Base-by-base conservation (phyloP, 2,329 filamentous ascomycete species). In the Sclerotinia nivalis region DNA sequence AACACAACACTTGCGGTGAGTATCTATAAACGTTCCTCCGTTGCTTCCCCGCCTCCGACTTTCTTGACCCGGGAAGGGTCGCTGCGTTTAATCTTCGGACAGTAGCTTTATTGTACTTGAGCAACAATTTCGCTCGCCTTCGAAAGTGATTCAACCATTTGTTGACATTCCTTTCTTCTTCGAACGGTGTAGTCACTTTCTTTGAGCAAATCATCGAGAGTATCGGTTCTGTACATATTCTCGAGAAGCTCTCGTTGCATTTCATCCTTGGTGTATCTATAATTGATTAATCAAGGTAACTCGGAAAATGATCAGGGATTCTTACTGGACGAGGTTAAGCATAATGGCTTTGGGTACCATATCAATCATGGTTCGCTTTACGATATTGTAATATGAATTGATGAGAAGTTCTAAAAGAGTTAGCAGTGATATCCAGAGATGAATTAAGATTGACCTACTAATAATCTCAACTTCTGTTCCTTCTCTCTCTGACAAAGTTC, bases 321-420 rank as follows among this genome's bases (percentile, higher is more conserved):
- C 93, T 80, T 89, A 97, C 91, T 95, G 90, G 66, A 99, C 96
- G 59, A 99, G 91, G 76, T 88, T 97, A 75, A 98, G 87, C 96
- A 99, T 99, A 79, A 99, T 96, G 54, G 96, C 96, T 84, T 99
- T 99, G 75, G 96, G 96, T 8, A 99, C 96, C 96, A 99, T 99
- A 79, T 99, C 96, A 75, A 98, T 97, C 93, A 99, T 96, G 72
- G 96, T 99, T 75, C 96, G 88, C 84, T 93, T 93, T 74, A 97
- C 94, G 79, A 99, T 99, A 83, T 97, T 97, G 83, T 92, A 99
- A 85, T 99, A 99, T 0, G 93, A 97, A 69, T 89, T 91, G 79
- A 99, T 99, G 70, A 99, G 86, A 73, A 99, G 89, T 84, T 99
- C 92, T 96, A 78, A 47, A 45, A 4, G 28, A 28, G 69, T 78